Percentiles rank a stretch among this genome's conserved stretches.
Evolutionary conservation across 257 asterid genomes (phyloP).

Genomic region (Ajuga chamaepitys): DNA sequence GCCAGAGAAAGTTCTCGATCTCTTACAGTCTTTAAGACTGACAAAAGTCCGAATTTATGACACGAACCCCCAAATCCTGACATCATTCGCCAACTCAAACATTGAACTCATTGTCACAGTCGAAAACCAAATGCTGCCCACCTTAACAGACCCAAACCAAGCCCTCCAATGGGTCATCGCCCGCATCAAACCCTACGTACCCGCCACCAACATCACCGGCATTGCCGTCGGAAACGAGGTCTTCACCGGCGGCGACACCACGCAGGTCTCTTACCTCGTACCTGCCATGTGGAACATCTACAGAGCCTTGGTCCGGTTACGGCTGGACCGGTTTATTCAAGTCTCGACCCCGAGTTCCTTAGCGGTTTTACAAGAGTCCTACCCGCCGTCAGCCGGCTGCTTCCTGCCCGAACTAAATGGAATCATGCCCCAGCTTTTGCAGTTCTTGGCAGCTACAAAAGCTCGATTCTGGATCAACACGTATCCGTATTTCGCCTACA

Average conservation of each 20-base stretch:
- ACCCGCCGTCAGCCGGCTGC: slow-evolving; percentile 81
- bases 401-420: slow-evolving; percentile 42
- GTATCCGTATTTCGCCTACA: slow-evolving; percentile 87
- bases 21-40: slow-evolving; percentile 50
- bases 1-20: slow-evolving; percentile 56
- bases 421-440: slow-evolving; percentile 54
- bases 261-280: slow-evolving; percentile 46
- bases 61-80: slow-evolving; percentile 57
- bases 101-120: slow-evolving; percentile 66
- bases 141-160: slow-evolving; percentile 41
- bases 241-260: slow-evolving; percentile 52
- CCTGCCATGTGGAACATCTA: slow-evolving; percentile 76
- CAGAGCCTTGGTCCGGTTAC: slow-evolving; percentile 43
- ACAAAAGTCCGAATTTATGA: slow-evolving; percentile 80
- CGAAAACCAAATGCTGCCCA: slow-evolving; percentile 48
- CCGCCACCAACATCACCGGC: slow-evolving; percentile 74
- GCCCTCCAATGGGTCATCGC: slow-evolving; percentile 71
- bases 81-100: slow-evolving; percentile 63
- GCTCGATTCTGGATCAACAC: slow-evolving; percentile 87
- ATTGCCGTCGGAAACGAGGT: slow-evolving; percentile 87
- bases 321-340: slow-evolving; percentile 42
- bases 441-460: slow-evolving; percentile 51
- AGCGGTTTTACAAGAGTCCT: slow-evolving; percentile 60
- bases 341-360: slow-evolving; percentile 61
- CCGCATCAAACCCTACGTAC: slow-evolving; percentile 49